Conservation (phyloP, 805 yeast species). For the Metschnikowia cerradonensis region DNA sequence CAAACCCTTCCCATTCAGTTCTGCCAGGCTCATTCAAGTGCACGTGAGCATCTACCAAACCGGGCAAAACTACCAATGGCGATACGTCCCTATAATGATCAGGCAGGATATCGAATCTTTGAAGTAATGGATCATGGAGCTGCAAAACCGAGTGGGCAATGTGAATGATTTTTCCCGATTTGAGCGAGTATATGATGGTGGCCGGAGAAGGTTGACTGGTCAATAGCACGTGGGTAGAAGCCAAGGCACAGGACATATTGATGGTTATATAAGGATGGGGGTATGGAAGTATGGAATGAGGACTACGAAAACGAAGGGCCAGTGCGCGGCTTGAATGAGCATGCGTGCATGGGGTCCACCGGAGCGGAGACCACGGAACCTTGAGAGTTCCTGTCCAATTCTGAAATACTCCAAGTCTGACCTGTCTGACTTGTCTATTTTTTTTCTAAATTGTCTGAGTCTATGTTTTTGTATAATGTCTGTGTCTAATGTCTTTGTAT, state of each 20-base stretch:
- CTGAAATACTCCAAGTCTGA: no score
- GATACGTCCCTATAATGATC: slow-evolving; percentile 49
- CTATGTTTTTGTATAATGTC: no score
- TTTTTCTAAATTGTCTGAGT: no score
- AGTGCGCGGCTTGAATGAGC: background rate
- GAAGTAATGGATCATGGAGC: slow-evolving; percentile 37
- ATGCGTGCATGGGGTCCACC: background rate
- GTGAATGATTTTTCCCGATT: slow-evolving; percentile 51
- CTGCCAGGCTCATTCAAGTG: slow-evolving; percentile 97
- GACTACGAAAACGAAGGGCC: background rate
- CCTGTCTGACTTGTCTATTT: no score
- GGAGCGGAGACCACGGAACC: no score
- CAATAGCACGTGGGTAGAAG: slow-evolving; percentile 56
- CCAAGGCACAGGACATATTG: slow-evolving; percentile 56
- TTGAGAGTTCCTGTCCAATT: no score
- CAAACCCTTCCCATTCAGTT: slow-evolving; percentile 98
- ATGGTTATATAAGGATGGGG: background rate
- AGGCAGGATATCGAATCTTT: slow-evolving; percentile 40
- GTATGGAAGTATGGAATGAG: background rate
- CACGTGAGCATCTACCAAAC: slow-evolving; percentile 90
- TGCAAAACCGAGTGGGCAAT: slow-evolving; percentile 37
- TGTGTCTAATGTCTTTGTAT: no score
- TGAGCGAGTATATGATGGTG: slow-evolving; percentile 56
- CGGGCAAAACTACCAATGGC: slow-evolving; percentile 74
- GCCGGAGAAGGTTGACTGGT: slow-evolving; percentile 49